phyloP scores from a whole-genome alignment of 2,329 filamentous ascomycete genomes.

The Dactylonectria macrodidyma region DNA sequence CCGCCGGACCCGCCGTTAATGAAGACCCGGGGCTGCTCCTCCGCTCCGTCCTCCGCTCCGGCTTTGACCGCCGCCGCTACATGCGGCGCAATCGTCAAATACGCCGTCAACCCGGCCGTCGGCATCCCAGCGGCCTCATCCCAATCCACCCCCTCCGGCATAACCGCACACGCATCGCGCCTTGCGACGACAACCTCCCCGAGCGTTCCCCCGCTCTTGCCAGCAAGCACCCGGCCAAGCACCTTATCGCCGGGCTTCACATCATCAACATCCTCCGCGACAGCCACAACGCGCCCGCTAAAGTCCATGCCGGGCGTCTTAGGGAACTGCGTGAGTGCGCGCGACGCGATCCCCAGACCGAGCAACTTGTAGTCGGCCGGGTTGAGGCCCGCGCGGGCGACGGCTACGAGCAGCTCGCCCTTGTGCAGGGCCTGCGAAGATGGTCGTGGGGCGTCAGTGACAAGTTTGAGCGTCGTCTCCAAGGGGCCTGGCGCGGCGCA shows the following conservation, averaged over 20 bases:
- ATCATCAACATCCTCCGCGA: conserved; percentile 46
- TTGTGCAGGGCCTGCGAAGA: conserved; percentile 35
- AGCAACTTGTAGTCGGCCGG: conserved; percentile 66
- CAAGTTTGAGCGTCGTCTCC: conserved; percentile 43
- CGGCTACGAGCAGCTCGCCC: conserved; percentile 59
- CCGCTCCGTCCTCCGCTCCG: no score
- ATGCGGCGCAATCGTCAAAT: conserved; percentile 63
- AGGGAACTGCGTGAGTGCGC: conserved; percentile 52
- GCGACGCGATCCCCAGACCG: conserved; percentile 57
- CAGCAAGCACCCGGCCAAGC: conserved; percentile 55
- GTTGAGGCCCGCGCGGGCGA: conserved; percentile 61
- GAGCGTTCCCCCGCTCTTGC: conserved; percentile 57
- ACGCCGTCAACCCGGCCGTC: conserved; percentile 64
- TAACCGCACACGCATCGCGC: conserved; percentile 51
- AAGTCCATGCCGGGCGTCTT: conserved; percentile 66
- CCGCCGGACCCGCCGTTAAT: conserved; percentile 78
- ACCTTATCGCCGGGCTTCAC: conserved; percentile 60
- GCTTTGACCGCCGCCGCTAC: conserved; percentile 42
- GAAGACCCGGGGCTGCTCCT: conserved; percentile 62
- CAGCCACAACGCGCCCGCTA: conserved; percentile 61
- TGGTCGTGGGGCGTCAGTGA: conserved; percentile 37
- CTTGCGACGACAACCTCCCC: conserved; percentile 58
- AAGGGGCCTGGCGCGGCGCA: conserved; percentile 45
- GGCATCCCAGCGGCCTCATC: conserved; percentile 61
- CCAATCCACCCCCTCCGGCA: conserved; percentile 57